These are phyloP conservation scores for Psilocybe azurescens DNA, from an alignment of 768 basidiomycete genomes.

Conservation along the genomic window DNA sequence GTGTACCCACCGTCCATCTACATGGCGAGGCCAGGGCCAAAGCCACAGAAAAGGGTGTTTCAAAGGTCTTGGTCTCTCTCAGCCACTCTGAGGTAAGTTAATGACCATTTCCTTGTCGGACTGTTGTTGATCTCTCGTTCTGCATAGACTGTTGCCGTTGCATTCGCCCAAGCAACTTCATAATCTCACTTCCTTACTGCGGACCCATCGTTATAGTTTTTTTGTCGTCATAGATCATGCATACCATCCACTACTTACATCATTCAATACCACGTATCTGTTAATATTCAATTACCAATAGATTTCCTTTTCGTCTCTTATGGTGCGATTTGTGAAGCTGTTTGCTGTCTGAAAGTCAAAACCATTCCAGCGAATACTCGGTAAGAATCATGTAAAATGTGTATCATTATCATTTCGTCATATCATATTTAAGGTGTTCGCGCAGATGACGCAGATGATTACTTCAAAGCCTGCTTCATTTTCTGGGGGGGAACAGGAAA, in stretches of 20 bases:
- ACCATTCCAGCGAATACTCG: no score
- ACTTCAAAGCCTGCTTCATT: conserved; percentile 85
- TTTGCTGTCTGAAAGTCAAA: no score
- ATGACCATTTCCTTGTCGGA: background rate
- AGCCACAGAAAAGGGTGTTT: conserved; percentile 76
- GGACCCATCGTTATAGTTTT: conserved; percentile 3
- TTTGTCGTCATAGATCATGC: conserved; percentile 16
- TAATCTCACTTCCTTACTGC: conserved; percentile 19
- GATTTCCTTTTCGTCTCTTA: conserved; percentile 15
- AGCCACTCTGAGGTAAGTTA: conserved; percentile 89
- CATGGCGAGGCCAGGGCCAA: conserved; percentile 81
- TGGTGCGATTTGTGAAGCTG: no score
- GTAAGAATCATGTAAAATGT: background rate
- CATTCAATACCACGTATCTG: conserved; percentile 1
- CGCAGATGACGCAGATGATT: conserved; percentile 4
- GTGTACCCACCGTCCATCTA: conserved; percentile 77
- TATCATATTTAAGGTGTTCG: background rate
- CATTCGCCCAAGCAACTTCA: conserved; percentile 79
- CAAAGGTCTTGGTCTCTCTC: conserved; percentile 79
- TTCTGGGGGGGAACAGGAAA: conserved; percentile 46
- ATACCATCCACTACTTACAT: conserved; percentile 18
- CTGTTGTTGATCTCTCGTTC: conserved; percentile 18
- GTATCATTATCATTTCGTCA: background rate
- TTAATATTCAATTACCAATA: conserved; percentile 18
- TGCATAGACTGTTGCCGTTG: conserved; percentile 78